Base-by-base conservation (phyloP, 2,329 filamentous ascomycete species). In the Hirsutella rhossiliensis region DNA sequence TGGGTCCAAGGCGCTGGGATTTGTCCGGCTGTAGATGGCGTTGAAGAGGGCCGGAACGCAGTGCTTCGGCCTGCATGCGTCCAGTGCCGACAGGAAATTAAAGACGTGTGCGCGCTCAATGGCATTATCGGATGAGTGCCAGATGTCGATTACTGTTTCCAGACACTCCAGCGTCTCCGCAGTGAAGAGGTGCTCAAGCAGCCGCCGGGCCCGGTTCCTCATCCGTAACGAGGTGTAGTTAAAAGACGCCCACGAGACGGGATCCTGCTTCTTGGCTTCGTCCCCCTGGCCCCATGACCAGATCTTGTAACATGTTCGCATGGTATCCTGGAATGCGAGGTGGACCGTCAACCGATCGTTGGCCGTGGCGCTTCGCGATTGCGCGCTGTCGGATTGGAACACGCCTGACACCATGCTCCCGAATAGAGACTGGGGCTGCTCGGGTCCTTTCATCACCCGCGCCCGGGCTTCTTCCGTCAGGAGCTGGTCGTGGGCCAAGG, bases 41-140 rank as follows among this genome's bases (percentile, higher is more conserved):
- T 97, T 94, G 67, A 98, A 95, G 5, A 97, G 81, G 1, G 90
- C 88, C 1, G 92, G 90, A 39, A 97, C 85, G 0, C 88, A 88
- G 59, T 94, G 85, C 58, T 89, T 88, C 1, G 92, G 92, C 43
- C 88, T 78, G 4, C 88, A 94, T 3, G 87, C 88, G 56, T 96
- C 90, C 34, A 98, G 73, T 4, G 92, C 89, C 50, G 95, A 87
- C 18, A 98, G 73, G 29, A 98, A 72, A 53, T 86, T 87, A 59
- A 97, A 84, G 12, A 95, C 80, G 42, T 85, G 78, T 2, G 71
- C 67, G 45, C 75, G 73, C 17, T 71, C 63, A 11, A 62, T 62
- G 8, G 72, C 67, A 4, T 63, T 63, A 28, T 65, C 65, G 0
- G 67, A 66, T 29, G 64, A 64, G 63, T 76, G 80, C 89, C 90